A percentile compares a stretch with the other conserved stretches of the same genome.
Evolutionary conservation across 305 asterid species (phyloP).

Genomic region (Caryopteris hybrid): DNA sequence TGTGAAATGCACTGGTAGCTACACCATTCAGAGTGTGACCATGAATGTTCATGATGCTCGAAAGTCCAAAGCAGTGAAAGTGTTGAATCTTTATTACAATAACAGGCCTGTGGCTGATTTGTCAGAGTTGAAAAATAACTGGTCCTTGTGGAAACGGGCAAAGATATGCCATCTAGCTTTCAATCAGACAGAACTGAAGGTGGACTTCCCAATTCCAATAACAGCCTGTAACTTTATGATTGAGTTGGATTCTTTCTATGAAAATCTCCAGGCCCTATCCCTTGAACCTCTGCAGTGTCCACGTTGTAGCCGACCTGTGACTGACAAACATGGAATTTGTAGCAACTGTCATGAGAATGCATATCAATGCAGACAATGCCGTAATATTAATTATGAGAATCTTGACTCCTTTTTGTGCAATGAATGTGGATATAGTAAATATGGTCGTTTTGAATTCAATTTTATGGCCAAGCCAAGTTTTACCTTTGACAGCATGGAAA

Average conservation of each 20-base stretch:
- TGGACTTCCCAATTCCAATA: constrained; percentile 93
- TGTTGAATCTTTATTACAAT: constrained; percentile 93
- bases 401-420: constrained; percentile 97
- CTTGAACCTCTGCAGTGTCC: constrained; percentile 99
- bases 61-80: constrained; percentile 97
- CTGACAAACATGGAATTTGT: constrained; percentile 97
- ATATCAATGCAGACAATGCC: constrained; percentile 98
- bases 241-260: constrained; percentile 95
- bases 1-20: constrained; percentile 99
- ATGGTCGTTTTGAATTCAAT: constrained; percentile 97
- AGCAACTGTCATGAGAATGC: constrained; percentile 99
- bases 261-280: constrained; percentile 97
- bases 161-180: constrained; percentile 91
- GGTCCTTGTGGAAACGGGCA: constrained; percentile 99
- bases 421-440: constrained; percentile 99
- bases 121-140: constrained; percentile 94
- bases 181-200: constrained; percentile 96
- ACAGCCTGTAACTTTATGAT: constrained; percentile 99
- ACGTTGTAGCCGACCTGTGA: constrained; percentile 97
- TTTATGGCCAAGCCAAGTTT: constrained; percentile 99
- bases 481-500: constrained; percentile 97
- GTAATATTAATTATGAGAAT: constrained; percentile 97
- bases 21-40: constrained; percentile 94
- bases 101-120: constrained; percentile 97
- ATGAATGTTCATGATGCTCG: constrained; percentile 99